phyloP scores from a whole-genome alignment of 768 basidiomycete species.

The Tylopilus felleus region DNA sequence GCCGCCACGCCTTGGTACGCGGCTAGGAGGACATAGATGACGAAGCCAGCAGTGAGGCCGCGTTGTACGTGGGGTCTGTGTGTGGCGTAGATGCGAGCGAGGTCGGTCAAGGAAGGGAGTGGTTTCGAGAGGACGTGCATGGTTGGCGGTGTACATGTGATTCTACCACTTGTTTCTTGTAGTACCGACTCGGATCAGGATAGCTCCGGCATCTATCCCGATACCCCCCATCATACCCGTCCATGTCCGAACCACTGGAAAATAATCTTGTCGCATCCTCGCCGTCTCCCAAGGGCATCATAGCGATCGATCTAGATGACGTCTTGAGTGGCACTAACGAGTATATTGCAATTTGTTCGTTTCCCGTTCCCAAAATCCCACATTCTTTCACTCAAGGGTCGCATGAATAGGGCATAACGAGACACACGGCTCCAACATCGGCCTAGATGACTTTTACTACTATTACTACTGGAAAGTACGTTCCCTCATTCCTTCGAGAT shows the following conservation, averaged over 20 bases:
- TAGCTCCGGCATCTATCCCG: neutral
- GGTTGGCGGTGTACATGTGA: neutral
- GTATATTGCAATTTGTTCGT: slow-evolving; percentile 51
- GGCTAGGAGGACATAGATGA: slow-evolving; percentile 63
- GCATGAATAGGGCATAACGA: slow-evolving; percentile 60
- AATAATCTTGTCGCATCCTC: neutral
- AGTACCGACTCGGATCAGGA: too few species aligned
- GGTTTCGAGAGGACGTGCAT: slow-evolving; percentile 33
- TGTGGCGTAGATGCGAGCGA: slow-evolving; percentile 51
- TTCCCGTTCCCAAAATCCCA: neutral
- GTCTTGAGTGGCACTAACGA: slow-evolving; percentile 64
- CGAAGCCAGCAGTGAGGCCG: slow-evolving; percentile 63
- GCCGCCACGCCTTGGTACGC: slow-evolving; percentile 59
- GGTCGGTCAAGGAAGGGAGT: slow-evolving; percentile 34
- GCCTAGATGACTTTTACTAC: slow-evolving; percentile 58
- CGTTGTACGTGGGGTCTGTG: slow-evolving; percentile 76
- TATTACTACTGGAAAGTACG: slow-evolving; percentile 76
- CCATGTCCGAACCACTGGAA: neutral
- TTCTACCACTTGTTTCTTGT: too few species aligned
- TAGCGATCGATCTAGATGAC: slow-evolving; percentile 68
- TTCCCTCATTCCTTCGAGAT: neutral
- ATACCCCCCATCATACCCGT: neutral
- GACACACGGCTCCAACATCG: slow-evolving; percentile 51
- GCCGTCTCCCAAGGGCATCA: slow-evolving; percentile 36
- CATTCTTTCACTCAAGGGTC: neutral